Conservation (phyloP, 2,329 filamentous ascomycete genomes). For the Atkinsonella hypoxylon region DNA sequence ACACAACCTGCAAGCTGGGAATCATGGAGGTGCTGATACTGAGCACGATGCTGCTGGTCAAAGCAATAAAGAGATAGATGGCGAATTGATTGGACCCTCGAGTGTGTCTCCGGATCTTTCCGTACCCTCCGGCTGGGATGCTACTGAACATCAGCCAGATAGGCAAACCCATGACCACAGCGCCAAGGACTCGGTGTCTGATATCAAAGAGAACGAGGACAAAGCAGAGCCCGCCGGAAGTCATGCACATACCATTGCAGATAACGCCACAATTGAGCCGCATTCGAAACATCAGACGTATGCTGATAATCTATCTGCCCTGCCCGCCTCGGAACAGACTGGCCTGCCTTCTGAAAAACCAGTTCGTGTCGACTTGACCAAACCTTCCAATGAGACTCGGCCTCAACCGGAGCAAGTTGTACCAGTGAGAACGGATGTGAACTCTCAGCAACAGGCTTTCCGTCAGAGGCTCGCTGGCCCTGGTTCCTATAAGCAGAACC, state of each 20-base stretch:
- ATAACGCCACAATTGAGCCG: not conserved
- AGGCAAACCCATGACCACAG: not conserved
- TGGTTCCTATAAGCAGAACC: too few relatives aligned
- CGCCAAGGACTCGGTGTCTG: not conserved
- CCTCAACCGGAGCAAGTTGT: not conserved
- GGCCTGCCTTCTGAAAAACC: not conserved
- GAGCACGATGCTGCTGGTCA: not conserved
- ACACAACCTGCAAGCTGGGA: not conserved
- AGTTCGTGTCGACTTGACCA: not conserved
- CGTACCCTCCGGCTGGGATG: constrained; percentile 2
- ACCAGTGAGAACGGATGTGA: not conserved
- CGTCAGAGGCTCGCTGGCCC: not conserved
- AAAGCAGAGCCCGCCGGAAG: not conserved
- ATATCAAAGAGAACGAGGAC: not conserved
- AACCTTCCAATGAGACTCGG: not conserved
- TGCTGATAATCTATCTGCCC: not conserved
- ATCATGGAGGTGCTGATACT: not conserved
- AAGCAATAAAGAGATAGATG: not conserved
- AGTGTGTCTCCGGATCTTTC: constrained; percentile 9
- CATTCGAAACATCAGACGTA: not conserved
- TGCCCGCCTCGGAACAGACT: too few relatives aligned
- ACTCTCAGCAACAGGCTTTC: not conserved
- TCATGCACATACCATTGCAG: not conserved
- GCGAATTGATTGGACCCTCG: constrained; percentile 1
- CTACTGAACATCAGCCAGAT: not conserved